phyloP scores from a whole-genome alignment of 2,329 filamentous ascomycete genomes.

The Tympanopsis confertula region DNA sequence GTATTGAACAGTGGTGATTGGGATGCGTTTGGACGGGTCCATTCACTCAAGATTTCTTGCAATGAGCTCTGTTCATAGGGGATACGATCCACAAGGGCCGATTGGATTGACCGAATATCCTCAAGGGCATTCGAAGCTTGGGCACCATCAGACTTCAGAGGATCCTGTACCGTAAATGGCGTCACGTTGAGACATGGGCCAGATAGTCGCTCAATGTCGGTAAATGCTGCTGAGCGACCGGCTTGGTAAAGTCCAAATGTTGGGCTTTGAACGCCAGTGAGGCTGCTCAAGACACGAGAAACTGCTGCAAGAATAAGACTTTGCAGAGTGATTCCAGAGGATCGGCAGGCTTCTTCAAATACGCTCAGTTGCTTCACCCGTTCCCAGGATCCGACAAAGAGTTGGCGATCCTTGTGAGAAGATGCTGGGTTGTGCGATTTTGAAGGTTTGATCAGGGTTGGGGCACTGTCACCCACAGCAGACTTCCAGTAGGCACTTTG shows the following conservation, averaged over 20 bases:
- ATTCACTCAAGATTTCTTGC: constrained; percentile 4
- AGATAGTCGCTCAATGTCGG: constrained; percentile 2
- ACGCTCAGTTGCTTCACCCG: not conserved
- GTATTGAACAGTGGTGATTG: constrained; percentile 5
- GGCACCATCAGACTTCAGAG: not conserved
- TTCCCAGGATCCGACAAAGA: not conserved
- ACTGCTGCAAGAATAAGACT: constrained; percentile 5
- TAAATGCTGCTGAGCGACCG: constrained; percentile 4
- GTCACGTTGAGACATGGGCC: constrained; percentile 6
- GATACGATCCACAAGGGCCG: constrained; percentile 4
- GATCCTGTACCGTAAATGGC: constrained; percentile 3
- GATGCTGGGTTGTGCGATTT: not conserved
- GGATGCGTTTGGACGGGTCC: constrained; percentile 1
- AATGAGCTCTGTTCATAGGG: constrained; percentile 6
- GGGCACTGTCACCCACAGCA: not conserved
- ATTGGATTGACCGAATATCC: constrained; percentile 1
- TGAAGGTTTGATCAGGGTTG: not conserved
- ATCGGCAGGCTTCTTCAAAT: constrained; percentile 2
- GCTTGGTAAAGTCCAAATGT: constrained; percentile 5
- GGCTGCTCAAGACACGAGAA: constrained; percentile 2
- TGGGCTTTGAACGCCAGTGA: constrained; percentile 4
- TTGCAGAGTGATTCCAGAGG: constrained; percentile 2
- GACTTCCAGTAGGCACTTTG: not conserved
- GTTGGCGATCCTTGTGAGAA: too few relatives aligned
- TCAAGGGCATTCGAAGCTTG: not conserved